Base-by-base conservation (phyloP, 2,329 filamentous ascomycete genomes). In the Epichloe gansuensis region DNA sequence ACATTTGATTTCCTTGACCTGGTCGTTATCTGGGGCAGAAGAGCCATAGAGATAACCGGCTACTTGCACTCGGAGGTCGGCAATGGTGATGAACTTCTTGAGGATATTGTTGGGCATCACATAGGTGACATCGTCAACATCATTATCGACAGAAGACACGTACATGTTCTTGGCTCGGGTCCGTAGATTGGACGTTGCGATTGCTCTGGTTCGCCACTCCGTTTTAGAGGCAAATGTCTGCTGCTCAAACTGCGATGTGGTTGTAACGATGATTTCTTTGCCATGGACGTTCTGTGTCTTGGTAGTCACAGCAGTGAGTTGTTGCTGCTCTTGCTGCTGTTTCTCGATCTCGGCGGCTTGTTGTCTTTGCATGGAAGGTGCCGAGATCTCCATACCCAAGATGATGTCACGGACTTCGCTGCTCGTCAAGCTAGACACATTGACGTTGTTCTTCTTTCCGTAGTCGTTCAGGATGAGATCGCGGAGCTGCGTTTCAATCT, bases 371-470 rank as follows among this genome's bases (percentile, higher is more conserved):
- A 98, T 86, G 1, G 91, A 97, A 25, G 93, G 93, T 31, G 93
- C 94, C 54, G 89, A 95, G 54, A 98, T 98, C 67, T 98, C 94
- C 94, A 98, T 98, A 78, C 93, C 93, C 57, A 98, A 72, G 61
- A 98, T 98, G 62, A 98, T 97, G 64, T 98, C 93, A 61, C 93
- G 84, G 49, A 98, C 93, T 80, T 98, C 93, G 62, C 87, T 95
- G 65, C 83, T 95, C 1, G 93, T 98, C 70, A 98, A 76, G 67
- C 89, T 95, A 15, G 94, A 94, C 12, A 93, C 91, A 62, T 98
- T 98, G 74, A 98, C 93, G 61, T 97, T 98, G 75, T 98, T 98
- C 80, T 98, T 98, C 80, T 97, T 98, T 65, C 93, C 93, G 66
- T 98, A 98, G 66, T 98, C 93, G 60, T 97, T 96, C 59, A 98